These are phyloP conservation scores for Didymella segeticola DNA, from an alignment of 2,329 filamentous ascomycete species.

Conservation along the genomic window DNA sequence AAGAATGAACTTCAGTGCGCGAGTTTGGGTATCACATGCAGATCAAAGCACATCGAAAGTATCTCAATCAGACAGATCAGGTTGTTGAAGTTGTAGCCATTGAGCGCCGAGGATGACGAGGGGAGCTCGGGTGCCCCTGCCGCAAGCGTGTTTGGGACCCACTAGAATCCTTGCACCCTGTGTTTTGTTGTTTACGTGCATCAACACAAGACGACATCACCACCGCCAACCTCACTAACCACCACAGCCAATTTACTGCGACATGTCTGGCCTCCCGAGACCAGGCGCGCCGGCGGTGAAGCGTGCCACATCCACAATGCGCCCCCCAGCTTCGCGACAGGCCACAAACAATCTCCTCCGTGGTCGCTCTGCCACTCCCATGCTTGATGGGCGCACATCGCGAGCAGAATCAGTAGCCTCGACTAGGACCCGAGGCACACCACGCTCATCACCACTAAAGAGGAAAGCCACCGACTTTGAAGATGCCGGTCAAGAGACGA, in stretches of 20 bases:
- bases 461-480: conserved; percentile 89
- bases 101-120: conserved; percentile 10
- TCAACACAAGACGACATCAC: conserved; percentile 26
- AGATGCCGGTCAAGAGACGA: conserved; percentile 79
- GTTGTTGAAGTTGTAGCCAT: not conserved
- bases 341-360: conserved; percentile 53
- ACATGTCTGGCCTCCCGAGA: conserved; percentile 63
- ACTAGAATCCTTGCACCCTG: conserved; percentile 14
- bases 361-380: conserved; percentile 58
- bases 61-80: not conserved
- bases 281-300: conserved; percentile 57
- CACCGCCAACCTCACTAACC: conserved; percentile 14
- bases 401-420: conserved; percentile 75
- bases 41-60: not conserved
- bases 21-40: not conserved
- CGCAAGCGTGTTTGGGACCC: conserved; percentile 9
- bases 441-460: conserved; percentile 66
- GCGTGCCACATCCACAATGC: conserved; percentile 58
- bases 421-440: conserved; percentile 45
- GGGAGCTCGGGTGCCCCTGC: not conserved
- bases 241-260: conserved; percentile 20
- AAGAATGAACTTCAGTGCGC: not conserved
- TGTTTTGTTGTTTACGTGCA: conserved; percentile 22
- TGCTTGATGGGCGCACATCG: conserved; percentile 64
- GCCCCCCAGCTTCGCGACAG: conserved; percentile 61